Evolutionary conservation across 2,329 filamentous ascomycete species (phyloP), one percentile per base, ranked within the genome.

Genomic region (Diaporthe velutina): DNA sequence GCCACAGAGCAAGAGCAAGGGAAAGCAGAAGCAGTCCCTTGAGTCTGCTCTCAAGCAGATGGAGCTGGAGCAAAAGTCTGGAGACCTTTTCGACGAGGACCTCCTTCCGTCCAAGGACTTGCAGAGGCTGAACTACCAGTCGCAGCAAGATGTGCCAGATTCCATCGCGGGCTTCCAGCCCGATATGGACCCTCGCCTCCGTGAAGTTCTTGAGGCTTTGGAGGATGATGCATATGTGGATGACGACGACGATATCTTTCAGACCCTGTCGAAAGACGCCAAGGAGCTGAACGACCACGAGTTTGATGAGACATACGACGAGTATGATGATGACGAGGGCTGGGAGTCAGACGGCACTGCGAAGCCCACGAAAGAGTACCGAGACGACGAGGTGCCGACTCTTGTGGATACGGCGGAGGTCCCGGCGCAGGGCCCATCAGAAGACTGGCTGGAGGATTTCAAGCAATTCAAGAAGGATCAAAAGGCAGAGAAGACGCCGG

Each of bases 211-310:
- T 33, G 96, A 98, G 84, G 97, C 97, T 15, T 86, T 99, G 40
- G 97, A 99, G 66, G 97, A 99, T 80, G 97, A 99, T 33, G 96
- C 94, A 3, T 99, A 95, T 81, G 96, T 99, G 2, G 96, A 94
- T 66, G 89, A 94, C 9, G 91, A 96, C 48, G 94, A 97, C n/a
- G 94, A 97, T 73, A 85, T 98, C 70, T 98, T 99, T 83, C 91
- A 86, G 73, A 83, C 83, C 73, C 80, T 87, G 22, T 82, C 87
- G 40, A 84, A 86, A 74, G 85, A 85, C 45, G 82, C 84, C 10
- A 83, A 88, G 78, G 88, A 86, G 81, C 87, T 90, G 82, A 86
- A 86, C n/a, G 88, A 92, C 42, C 89, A 92, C 60, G 95, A 97
- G 76, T 98, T 96, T 82, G 93, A 97, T 55, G 90, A 90, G 73